Evolutionary conservation across 257 asterid genomes (phyloP).

Genomic region (Ilex asprella): DNA sequence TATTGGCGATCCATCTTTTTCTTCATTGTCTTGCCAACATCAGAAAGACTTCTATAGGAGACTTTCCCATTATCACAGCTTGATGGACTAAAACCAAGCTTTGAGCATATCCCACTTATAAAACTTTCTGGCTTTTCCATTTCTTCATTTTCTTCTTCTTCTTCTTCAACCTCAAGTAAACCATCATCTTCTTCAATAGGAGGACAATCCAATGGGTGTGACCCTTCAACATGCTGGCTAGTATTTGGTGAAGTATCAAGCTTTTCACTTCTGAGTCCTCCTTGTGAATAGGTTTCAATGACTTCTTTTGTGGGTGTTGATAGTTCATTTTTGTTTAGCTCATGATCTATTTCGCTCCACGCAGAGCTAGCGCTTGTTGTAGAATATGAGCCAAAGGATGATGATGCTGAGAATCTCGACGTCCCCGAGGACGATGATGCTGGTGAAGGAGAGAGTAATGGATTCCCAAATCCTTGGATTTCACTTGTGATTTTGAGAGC

Average conservation of each 20-base stretch:
- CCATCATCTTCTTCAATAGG: too few species aligned
- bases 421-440: background rate
- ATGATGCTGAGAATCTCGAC: background rate
- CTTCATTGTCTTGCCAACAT: background rate
- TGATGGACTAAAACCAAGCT: slow-evolving; percentile 13
- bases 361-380: background rate
- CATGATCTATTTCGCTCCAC: background rate
- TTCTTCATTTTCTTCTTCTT: slow-evolving; percentile 1
- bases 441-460: background rate
- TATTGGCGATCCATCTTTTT: slow-evolving; percentile 5
- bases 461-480: slow-evolving; percentile 14
- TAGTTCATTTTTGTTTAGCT: slow-evolving; percentile 1
- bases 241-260: too few species aligned
- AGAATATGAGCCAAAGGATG: background rate
- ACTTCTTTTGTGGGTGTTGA: background rate
- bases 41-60: slow-evolving; percentile 1
- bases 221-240: too few species aligned
- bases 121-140: background rate
- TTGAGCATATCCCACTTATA: slow-evolving; percentile 9
- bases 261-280: too few species aligned
- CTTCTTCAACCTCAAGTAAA: background rate
- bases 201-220: too few species aligned
- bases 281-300: background rate
- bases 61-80: background rate
- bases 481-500: slow-evolving; percentile 9